Percentiles rank a stretch among this genome's conserved stretches.
Evolutionary conservation across 2,329 filamentous ascomycete genomes (phyloP).

Genomic region (Capronia americana): DNA sequence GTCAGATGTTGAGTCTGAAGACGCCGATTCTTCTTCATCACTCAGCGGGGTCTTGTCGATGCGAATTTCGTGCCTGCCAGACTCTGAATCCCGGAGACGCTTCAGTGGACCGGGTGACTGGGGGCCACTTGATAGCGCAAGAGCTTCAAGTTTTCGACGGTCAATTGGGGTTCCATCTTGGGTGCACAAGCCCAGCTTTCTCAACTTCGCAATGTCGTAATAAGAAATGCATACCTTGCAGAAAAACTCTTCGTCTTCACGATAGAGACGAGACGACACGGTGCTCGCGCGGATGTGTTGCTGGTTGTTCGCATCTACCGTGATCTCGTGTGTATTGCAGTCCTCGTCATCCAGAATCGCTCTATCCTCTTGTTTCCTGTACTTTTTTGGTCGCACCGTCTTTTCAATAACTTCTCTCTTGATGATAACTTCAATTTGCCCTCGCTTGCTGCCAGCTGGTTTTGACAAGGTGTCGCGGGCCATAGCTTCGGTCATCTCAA

Average conservation of each 20-base stretch:
- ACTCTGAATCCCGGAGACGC: neutral
- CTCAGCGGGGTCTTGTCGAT: neutral
- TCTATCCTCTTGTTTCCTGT: slow-evolving; percentile 2
- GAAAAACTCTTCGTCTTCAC: slow-evolving; percentile 23
- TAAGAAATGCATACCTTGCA: slow-evolving; percentile 31
- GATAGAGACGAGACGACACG: slow-evolving; percentile 10
- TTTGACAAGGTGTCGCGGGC: slow-evolving; percentile 3
- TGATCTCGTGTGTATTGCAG: slow-evolving; percentile 9
- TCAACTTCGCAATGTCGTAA: slow-evolving; percentile 2
- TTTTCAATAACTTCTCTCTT: neutral
- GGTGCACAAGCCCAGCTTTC: slow-evolving; percentile 63
- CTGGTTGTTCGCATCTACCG: slow-evolving; percentile 5
- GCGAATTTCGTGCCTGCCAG: neutral
- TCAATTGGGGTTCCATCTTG: slow-evolving; percentile 62
- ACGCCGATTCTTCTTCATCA: slow-evolving; percentile 7
- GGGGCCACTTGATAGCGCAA: neutral
- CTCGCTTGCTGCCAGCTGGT: slow-evolving; percentile 5
- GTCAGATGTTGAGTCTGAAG: slow-evolving; percentile 6
- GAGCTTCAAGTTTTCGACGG: neutral
- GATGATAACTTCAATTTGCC: slow-evolving; percentile 27
- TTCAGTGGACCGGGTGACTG: slow-evolving; percentile 16
- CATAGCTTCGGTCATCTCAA: slow-evolving; percentile 24
- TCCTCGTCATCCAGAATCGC: neutral
- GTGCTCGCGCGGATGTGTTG: neutral
- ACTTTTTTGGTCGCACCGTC: neutral